Evolutionary conservation across 2,329 filamentous ascomycete species (phyloP), one percentile per base, ranked within the genome.

Genomic region (Epichloe sibirici): DNA sequence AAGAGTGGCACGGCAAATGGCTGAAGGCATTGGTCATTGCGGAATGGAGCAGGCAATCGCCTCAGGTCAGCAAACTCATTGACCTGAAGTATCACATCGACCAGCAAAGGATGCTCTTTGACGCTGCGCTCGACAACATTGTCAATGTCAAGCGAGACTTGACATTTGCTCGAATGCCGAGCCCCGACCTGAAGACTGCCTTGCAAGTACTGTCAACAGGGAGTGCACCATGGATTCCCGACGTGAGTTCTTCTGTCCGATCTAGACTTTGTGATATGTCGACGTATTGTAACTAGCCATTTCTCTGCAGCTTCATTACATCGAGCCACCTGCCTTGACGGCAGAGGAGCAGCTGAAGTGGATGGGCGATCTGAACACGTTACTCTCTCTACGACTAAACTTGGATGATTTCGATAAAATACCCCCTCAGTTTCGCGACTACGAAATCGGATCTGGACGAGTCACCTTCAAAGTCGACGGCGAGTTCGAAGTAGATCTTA

Each of bases 401-500:
- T 72, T 96, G 13, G 80, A 95, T 55, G 90, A 97, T 59, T 81
- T 83, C 56, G 80, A 96, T 45, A 81, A 75, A 54, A 79, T 83
- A 49, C 93, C 93, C 0, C 69, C 73, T n/a, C 78, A 86, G 51
- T 88, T 97, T 65, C 78, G 78, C 60, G 77, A 86, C 55, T 97
- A 90, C 69, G 77, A 75, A 5, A 86, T 98, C 55, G 78, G 79
- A 50, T 86, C 88, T 49, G 93, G 94, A n/a, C 82, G 91, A 48
- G 91, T 87, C 6, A 97, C 90, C 0, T 98, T 98, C 66, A 79
- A 74, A 46, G 86, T 97, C 1, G 72, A 80, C 3, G 80, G 81
- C 51, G 91, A 97, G 66, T 96, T 96, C 61, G 91, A 97, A 66
- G 81, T 97, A 21, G 93, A 97, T 64, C 77, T 98, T 49, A 90